Evolutionary conservation across 2,329 filamentous ascomycete genomes (phyloP).

Genomic region (Acephala macrosclerotiorum): DNA sequence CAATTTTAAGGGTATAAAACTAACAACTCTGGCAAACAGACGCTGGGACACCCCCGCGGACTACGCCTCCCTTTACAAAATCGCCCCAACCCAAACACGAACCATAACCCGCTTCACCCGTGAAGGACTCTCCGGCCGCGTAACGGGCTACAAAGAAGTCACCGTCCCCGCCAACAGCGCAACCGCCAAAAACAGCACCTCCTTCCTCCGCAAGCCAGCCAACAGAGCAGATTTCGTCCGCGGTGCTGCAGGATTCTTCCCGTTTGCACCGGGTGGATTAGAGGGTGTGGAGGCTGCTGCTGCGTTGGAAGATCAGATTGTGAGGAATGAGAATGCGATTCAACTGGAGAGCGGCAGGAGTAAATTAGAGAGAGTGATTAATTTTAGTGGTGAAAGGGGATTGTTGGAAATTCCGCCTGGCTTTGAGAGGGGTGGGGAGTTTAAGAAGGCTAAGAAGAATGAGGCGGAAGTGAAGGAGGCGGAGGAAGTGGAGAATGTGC

Average conservation of each 20-base stretch:
- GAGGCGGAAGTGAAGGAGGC: slow-evolving; percentile 66
- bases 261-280: slow-evolving; percentile 89
- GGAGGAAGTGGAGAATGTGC: slow-evolving; percentile 72
- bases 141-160: slow-evolving; percentile 93
- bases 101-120: slow-evolving; percentile 94
- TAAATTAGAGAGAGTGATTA: slow-evolving; percentile 85
- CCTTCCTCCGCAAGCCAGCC: slow-evolving; percentile 84
- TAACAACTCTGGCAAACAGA: slow-evolving; percentile 43
- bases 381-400: slow-evolving; percentile 78
- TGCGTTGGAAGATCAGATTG: slow-evolving; percentile 79
- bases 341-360: slow-evolving; percentile 52
- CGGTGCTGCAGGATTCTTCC: slow-evolving; percentile 91
- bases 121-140: slow-evolving; percentile 89
- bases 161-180: slow-evolving; percentile 89
- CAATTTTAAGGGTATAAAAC: slow-evolving; percentile 26
- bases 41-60: slow-evolving; percentile 85
- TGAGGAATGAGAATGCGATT: slow-evolving; percentile 59
- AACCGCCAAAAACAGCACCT: slow-evolving; percentile 95
- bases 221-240: slow-evolving; percentile 89
- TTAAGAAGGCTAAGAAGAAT: slow-evolving; percentile 65
- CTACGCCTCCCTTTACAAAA: slow-evolving; percentile 82
- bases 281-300: slow-evolving; percentile 87
- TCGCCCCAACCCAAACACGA: slow-evolving; percentile 90
- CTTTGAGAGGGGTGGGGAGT: slow-evolving; percentile 78
- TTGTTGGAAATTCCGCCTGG: slow-evolving; percentile 85